phyloP scores from a whole-genome alignment of 176 grass and related monocot genomes.

The Bromus sterilis region DNA sequence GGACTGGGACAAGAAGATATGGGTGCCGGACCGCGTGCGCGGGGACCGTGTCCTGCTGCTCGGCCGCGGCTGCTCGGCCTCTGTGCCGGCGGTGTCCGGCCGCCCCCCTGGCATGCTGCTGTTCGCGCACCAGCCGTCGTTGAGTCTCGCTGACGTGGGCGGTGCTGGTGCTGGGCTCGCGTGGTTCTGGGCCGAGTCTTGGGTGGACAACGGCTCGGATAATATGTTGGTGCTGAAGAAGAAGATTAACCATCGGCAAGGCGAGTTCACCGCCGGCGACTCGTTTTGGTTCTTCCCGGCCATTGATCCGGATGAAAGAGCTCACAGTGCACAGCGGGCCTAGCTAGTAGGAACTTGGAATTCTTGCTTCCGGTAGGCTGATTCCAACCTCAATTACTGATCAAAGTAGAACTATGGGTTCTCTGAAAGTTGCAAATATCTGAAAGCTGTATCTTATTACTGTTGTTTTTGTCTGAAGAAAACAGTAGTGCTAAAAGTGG shows the following conservation, averaged over 20 bases:
- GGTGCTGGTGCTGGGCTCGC: neutral
- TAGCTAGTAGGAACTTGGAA: conserved; percentile 23
- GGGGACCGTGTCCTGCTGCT: conserved; percentile 30
- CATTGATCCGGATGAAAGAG: conserved; percentile 16
- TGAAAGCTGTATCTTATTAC: neutral
- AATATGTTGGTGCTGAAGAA: conserved; percentile 22
- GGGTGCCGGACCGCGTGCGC: neutral
- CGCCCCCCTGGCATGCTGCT: conserved; percentile 14
- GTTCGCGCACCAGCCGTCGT: conserved; percentile 22
- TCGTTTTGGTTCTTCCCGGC: conserved; percentile 54
- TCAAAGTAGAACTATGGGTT: neutral
- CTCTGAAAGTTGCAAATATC: no score
- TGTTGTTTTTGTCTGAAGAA: neutral
- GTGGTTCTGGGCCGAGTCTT: conserved; percentile 42
- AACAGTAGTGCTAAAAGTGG: neutral
- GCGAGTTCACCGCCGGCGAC: conserved; percentile 14
- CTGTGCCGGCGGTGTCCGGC: conserved; percentile 19
- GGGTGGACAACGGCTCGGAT: neutral
- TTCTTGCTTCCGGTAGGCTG: neutral
- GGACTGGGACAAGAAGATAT: conserved; percentile 16
- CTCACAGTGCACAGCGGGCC: neutral
- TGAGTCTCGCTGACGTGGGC: neutral
- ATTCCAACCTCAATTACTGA: neutral
- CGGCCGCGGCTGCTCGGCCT: conserved; percentile 37
- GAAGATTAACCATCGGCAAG: conserved; percentile 20